Conservation (phyloP, 176 grass and related monocot genomes). For the Triticum urartu region DNA sequence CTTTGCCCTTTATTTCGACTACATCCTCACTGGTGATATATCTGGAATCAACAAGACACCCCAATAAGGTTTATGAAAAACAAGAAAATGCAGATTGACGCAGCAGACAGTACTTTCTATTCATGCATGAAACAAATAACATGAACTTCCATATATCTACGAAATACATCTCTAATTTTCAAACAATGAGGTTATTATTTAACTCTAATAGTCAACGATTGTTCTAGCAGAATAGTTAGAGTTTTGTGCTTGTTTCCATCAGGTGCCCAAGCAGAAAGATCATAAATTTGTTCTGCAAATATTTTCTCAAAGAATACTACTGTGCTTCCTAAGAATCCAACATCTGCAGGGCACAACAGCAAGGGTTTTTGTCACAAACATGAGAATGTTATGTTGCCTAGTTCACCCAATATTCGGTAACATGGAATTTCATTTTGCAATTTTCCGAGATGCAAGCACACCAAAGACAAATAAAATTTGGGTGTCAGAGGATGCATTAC, state of each 20-base stretch:
- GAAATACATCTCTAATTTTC: not conserved
- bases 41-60: conserved; percentile 31
- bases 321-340: not conserved
- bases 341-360: not conserved
- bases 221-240: not conserved
- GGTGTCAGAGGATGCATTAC: conserved; percentile 35
- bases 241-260: not conserved
- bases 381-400: not conserved
- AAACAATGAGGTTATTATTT: not conserved
- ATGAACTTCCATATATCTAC: not conserved
- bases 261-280: not conserved
- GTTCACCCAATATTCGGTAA: not conserved
- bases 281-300: not conserved
- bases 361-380: not conserved
- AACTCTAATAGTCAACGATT: not conserved
- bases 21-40: conserved; percentile 72
- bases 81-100: not conserved
- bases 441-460: not conserved
- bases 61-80: not conserved
- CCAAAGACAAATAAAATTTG: not conserved
- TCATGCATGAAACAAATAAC: not conserved
- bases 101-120: not conserved
- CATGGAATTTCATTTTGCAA: not conserved
- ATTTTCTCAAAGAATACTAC: not conserved
- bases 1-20: conserved; percentile 85